Evolutionary conservation across 345 rosid genomes (phyloP), one percentile per base, ranked within the genome.

Genomic region (Durio zibethinus): DNA sequence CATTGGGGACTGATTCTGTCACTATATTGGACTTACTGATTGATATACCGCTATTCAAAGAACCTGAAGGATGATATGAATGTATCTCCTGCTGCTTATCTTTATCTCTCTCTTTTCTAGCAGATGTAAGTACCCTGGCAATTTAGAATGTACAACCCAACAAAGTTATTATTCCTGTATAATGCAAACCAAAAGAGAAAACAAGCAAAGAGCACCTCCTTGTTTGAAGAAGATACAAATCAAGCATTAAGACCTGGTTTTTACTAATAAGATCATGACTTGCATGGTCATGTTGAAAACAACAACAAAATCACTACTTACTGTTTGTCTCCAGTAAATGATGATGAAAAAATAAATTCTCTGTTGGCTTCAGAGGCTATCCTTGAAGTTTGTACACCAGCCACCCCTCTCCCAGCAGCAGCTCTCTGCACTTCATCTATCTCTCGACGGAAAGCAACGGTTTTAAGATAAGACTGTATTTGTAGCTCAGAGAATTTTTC

Each of bases 301-400:
- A 56, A 73, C 7, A 21, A 66, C 31, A 56, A 31, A 50, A 59
- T 36, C 29, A 78, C 65, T 52, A 84, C 91, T 91, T 83, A 96
- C 99, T 91, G 89, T 88, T 93, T 96, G 80, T 96, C 91, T 31
- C 99, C 99, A 59, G 88, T 81, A 85, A 90, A 96, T 23, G 97
- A 87, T 73, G 98, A 90, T 0, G 99, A 96, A 80, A 92, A 93
- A 77, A 96, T 92, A 84, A 90, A 96, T 82, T 93, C 98, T 83
- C 91, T 90, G 80, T 93, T 93, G 73, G 98, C 94, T 88, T 96
- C 99, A 40, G 98, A 93, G 16, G 99, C 97, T 78, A 93, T 96
- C 76, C 95, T 82, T 70, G 99, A 88, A 83, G 97, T 91, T 79
- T 88, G 97, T 64, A 93, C 88, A 68, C 98, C 99, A 83, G 89